These are phyloP conservation scores for Colletotrichum siamense DNA, from an alignment of 2,329 filamentous ascomycete genomes.

Conservation along the genomic window DNA sequence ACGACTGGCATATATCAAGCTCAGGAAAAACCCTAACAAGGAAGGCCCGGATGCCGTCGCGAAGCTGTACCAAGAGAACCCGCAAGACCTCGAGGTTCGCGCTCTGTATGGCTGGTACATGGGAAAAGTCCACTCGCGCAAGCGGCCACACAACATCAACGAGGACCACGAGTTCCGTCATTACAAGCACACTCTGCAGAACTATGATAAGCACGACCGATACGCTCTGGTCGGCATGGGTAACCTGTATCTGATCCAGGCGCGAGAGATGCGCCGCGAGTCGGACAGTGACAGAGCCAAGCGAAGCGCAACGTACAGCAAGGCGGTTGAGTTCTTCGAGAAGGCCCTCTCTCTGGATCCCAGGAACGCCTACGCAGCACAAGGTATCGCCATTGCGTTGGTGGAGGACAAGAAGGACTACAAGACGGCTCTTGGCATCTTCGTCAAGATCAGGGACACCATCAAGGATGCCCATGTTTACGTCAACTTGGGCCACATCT, in stretches of 20 bases:
- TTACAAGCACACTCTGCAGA: slow-evolving; percentile 94
- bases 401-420: slow-evolving; percentile 94
- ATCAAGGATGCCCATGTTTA: slow-evolving; percentile 87
- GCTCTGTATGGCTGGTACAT: slow-evolving; percentile 96
- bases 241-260: slow-evolving; percentile 85
- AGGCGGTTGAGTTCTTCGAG: slow-evolving; percentile 97
- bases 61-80: slow-evolving; percentile 84
- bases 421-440: slow-evolving; percentile 81
- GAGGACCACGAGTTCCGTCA: slow-evolving; percentile 93
- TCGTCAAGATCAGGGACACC: slow-evolving; percentile 89
- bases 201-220: slow-evolving; percentile 96
- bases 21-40: slow-evolving; percentile 80
- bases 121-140: slow-evolving; percentile 80
- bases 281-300: slow-evolving; percentile 91
- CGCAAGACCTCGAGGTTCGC: slow-evolving; percentile 87
- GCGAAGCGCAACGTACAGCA: slow-evolving; percentile 83
- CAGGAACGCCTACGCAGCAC: slow-evolving; percentile 94
- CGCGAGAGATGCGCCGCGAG: slow-evolving; percentile 92
- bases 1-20: slow-evolving; percentile 86
- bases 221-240: slow-evolving; percentile 98
- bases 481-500: slow-evolving; percentile 93
- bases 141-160: slow-evolving; percentile 77
- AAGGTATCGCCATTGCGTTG: slow-evolving; percentile 92
- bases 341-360: slow-evolving; percentile 95
- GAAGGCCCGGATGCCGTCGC: slow-evolving; percentile 87